Conservation (phyloP, 306 rosid species). For the Cucurbita argyrosperma region DNA sequence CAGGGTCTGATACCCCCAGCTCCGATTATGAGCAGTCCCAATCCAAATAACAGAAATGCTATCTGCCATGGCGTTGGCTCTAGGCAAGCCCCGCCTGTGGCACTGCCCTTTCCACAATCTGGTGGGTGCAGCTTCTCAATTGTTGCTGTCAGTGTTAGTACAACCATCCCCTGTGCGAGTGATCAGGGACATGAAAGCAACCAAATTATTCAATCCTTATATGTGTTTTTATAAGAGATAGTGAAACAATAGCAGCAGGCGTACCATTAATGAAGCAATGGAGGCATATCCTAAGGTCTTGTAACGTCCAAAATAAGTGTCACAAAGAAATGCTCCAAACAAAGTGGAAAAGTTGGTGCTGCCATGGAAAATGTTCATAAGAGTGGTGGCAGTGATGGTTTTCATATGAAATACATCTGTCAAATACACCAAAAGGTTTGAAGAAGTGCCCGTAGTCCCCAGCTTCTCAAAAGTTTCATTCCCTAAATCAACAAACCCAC, state of each 20-base stretch:
- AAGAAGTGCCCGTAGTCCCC: slow-evolving; percentile 56
- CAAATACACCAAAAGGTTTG: slow-evolving; percentile 62
- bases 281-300: slow-evolving; percentile 52
- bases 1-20: slow-evolving; percentile 80
- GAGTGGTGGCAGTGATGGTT: slow-evolving; percentile 50
- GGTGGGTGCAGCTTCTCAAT: slow-evolving; percentile 62
- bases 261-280: slow-evolving; percentile 54
- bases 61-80: slow-evolving; percentile 53
- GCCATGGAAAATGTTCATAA: slow-evolving; percentile 53
- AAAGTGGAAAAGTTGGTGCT: slow-evolving; percentile 66
- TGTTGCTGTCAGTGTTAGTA: slow-evolving; percentile 54
- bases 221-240: neutral
- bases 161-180: slow-evolving; percentile 36
- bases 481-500: slow-evolving; percentile 26
- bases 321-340: slow-evolving; percentile 60
- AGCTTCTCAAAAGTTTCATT: slow-evolving; percentile 85
- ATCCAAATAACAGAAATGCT: slow-evolving; percentile 37
- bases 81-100: slow-evolving; percentile 18
- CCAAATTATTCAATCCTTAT: neutral
- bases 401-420: slow-evolving; percentile 58
- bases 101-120: slow-evolving; percentile 21
- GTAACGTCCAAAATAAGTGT: slow-evolving; percentile 67
- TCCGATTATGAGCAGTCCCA: slow-evolving; percentile 44
- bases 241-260: slow-evolving; percentile 17
- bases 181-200: slow-evolving; percentile 4